A percentile compares a stretch with the other conserved stretches of the same genome.
phyloP scores from a whole-genome alignment of 2,329 filamentous ascomycete genomes.

The Ophiostoma ips region DNA sequence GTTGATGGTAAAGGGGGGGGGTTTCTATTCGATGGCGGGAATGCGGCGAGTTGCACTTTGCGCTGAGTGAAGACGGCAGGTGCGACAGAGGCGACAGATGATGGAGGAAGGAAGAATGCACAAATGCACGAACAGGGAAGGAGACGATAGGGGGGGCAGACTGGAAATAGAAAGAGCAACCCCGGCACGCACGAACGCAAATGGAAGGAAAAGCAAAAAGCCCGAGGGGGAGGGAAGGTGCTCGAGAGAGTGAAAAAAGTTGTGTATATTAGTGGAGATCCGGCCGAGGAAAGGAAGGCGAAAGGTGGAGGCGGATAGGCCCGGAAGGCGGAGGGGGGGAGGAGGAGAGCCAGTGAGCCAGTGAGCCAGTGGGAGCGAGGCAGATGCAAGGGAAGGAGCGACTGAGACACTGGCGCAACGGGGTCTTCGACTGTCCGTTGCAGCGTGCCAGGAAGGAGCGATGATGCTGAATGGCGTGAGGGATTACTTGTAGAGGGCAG shows the following conservation, averaged over 20 bases:
- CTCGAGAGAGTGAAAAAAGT: neutral
- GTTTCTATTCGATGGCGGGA: neutral
- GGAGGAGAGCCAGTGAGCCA: constrained; percentile 4
- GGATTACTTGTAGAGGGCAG: constrained; percentile 4
- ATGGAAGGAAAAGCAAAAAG: neutral
- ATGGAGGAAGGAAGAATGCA: neutral
- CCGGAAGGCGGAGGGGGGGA: constrained; percentile 8
- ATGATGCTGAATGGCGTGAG: constrained; percentile 6
- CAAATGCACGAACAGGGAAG: too few species aligned
- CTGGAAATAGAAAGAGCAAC: constrained; percentile 6
- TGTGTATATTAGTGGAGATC: constrained; percentile 6
- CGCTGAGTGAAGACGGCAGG: neutral
- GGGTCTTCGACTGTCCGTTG: neutral
- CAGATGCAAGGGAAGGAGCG: neutral
- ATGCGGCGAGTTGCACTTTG: neutral
- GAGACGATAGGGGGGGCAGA: neutral
- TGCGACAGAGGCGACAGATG: neutral
- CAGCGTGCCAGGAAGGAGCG: neutral
- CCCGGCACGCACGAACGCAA: neutral
- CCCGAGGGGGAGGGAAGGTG: neutral
- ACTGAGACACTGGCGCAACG: neutral
- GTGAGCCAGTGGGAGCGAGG: neutral
- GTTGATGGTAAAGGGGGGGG: neutral
- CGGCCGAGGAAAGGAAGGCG: neutral
- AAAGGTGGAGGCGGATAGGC: constrained; percentile 11